Percentiles rank a stretch among this genome's conserved stretches.
phyloP scores from a whole-genome alignment of 805 yeast genomes.

The Blastobotrys attinorum region DNA sequence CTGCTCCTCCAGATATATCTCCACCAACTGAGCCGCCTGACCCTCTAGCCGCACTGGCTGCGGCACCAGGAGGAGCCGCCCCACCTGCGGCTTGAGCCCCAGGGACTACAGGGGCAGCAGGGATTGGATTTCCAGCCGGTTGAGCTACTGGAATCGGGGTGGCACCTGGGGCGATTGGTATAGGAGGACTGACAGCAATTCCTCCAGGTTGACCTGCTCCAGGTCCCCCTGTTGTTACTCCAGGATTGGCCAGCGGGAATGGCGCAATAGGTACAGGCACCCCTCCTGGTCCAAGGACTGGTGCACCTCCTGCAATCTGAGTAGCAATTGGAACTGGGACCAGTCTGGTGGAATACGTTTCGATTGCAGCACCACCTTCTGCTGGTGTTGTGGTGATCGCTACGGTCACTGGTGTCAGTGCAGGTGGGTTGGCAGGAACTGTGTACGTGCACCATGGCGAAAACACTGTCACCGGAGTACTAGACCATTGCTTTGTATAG shows the following conservation, averaged over 20 bases:
- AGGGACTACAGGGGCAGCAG: neutral
- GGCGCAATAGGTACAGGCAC: neutral
- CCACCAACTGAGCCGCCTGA: neutral
- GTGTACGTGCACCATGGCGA: slow-evolving; percentile 3
- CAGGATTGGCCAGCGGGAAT: neutral
- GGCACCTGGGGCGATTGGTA: neutral
- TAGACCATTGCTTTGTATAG: neutral
- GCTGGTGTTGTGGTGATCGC: neutral
- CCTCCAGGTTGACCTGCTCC: neutral
- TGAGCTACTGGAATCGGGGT: neutral
- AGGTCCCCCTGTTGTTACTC: too few species aligned
- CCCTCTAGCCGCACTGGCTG: neutral
- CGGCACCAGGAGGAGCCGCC: neutral
- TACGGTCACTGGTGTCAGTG: neutral
- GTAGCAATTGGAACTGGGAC: neutral
- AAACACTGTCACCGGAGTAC: slow-evolving; percentile 1
- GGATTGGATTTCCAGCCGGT: neutral
- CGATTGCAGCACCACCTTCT: neutral
- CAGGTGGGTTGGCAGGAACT: neutral
- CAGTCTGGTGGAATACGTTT: neutral
- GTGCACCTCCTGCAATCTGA: neutral
- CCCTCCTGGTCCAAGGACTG: neutral
- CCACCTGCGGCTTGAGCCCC: neutral
- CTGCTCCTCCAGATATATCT: neutral
- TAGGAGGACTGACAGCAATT: neutral